phyloP scores from a whole-genome alignment of 208 protist genomes.

The Crithidia fasciculata region DNA sequence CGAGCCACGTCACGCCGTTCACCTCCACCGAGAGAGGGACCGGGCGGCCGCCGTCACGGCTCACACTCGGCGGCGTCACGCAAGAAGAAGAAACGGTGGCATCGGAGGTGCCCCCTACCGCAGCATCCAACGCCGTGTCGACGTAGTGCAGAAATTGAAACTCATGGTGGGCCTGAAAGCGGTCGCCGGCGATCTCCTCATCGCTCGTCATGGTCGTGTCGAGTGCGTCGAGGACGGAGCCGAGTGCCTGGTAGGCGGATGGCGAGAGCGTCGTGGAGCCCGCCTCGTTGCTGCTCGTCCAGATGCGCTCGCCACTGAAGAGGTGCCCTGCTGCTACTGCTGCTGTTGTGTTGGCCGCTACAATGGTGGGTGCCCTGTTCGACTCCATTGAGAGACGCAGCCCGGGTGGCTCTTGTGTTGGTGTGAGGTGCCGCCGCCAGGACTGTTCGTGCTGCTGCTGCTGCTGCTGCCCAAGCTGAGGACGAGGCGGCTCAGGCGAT shows the following conservation, averaged over 20 bases:
- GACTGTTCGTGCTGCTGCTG: neutral
- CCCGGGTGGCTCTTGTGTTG: neutral
- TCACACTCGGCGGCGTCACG: neutral
- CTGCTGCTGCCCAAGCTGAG: neutral
- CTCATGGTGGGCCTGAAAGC: slow-evolving; percentile 60
- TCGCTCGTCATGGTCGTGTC: slow-evolving; percentile 18
- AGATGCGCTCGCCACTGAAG: neutral
- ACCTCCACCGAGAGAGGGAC: slow-evolving; percentile 42
- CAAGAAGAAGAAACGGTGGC: neutral
- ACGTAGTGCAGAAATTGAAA: slow-evolving; percentile 67
- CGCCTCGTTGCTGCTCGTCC: neutral
- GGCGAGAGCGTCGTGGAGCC: slow-evolving; percentile 1
- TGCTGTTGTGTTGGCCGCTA: neutral
- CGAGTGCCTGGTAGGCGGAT: slow-evolving; percentile 5
- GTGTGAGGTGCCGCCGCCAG: neutral
- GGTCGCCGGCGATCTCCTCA: slow-evolving; percentile 49
- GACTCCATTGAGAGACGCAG: slow-evolving; percentile 13
- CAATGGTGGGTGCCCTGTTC: neutral
- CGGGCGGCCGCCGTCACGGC: neutral
- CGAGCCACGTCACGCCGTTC: slow-evolving; percentile 73
- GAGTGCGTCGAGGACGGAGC: neutral
- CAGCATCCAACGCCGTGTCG: slow-evolving; percentile 4
- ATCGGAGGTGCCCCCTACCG: neutral
- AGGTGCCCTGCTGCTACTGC: neutral
- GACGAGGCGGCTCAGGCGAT: neutral